Evolutionary conservation across 306 rosid species (phyloP), one percentile per base, ranked within the genome.

Genomic region (Hippophae tibetana): DNA sequence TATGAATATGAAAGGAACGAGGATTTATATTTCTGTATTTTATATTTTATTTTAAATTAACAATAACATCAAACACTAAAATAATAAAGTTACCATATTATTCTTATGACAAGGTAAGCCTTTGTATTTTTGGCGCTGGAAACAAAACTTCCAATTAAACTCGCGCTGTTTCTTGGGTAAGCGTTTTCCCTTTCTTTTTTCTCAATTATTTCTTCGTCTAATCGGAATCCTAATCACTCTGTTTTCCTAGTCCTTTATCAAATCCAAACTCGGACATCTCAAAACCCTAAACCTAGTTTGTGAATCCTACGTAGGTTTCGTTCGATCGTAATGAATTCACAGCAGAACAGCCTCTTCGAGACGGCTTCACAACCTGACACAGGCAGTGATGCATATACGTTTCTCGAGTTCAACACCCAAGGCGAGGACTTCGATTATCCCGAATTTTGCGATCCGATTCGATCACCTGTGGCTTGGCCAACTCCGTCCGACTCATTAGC

Each of bases 361-460:
- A 81, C 99, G 61, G 94, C 95, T 40, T 93, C 99, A 61, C 99
- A 93, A 67, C 99, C 99, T 4, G 99, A 93, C 81, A 79, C 90
- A 7, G 95, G 69, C 26, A 86, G 79, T 86, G 99, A 93, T 65
- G 99, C 99, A 9, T 93, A 93, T 82, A 89, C 99, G 10, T 93
- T 93, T 69, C 94, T 93, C 60, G 99, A 93, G 77, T 93, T 93
- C 74, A 93, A 89, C 78, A 88, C 99, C 1, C 99, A 93, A 63
- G 99, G 99, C 31, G 99, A 93, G 62, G 99, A 89, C 71, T 89
- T 88, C 78, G 97, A 93, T 70, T 93, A 88, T 43, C 95, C 97
- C 0, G 99, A 93, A 80, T 93, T 88, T 41, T 94, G 87, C 10
- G 99, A 93, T 81, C 86, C 99, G 71, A 89, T 86, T 72, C 82